A percentile compares a stretch with the other conserved stretches of the same genome.
Evolutionary conservation across 345 rosid genomes (phyloP).

Genomic region (Brassica napus): DNA sequence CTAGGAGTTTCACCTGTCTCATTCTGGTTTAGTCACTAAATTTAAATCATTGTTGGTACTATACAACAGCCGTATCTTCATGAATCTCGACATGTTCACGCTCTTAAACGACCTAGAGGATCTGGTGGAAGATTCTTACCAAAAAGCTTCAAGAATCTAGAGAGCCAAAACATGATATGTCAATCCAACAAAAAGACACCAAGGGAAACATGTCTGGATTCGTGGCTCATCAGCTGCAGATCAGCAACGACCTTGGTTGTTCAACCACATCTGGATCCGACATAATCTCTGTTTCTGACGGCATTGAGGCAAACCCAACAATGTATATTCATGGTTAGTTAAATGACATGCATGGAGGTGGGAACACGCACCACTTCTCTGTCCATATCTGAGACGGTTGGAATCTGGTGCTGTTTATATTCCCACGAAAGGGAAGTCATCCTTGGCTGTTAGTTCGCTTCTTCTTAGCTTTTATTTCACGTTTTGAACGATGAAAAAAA

Average conservation of each 20-base stretch:
- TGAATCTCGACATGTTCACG: constrained; percentile 79
- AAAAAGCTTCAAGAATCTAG: constrained; percentile 49
- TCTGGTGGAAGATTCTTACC: constrained; percentile 69
- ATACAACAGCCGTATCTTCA: constrained; percentile 31
- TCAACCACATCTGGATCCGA: constrained; percentile 51
- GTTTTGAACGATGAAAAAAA: background rate
- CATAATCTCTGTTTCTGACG: constrained; percentile 42
- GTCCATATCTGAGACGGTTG: constrained; percentile 36
- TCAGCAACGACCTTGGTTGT: constrained; percentile 38
- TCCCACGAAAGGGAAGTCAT: constrained; percentile 71
- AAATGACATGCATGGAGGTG: constrained; percentile 40
- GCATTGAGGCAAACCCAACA: constrained; percentile 25
- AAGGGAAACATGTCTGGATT: constrained; percentile 26
- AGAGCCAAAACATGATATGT: background rate
- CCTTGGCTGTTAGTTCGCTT: constrained; percentile 65
- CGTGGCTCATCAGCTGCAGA: constrained; percentile 27
- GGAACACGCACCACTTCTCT: constrained; percentile 40
- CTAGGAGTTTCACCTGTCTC: background rate
- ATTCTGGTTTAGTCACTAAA: background rate
- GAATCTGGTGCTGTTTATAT: constrained; percentile 42
- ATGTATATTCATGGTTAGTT: constrained; percentile 26
- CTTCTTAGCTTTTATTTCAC: background rate
- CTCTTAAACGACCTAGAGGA: constrained; percentile 62
- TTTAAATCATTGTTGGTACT: background rate
- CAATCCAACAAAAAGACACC: constrained; percentile 32